These are phyloP conservation scores for Citrus maxima DNA, from an alignment of 345 rosid species.

Conservation along the genomic window DNA sequence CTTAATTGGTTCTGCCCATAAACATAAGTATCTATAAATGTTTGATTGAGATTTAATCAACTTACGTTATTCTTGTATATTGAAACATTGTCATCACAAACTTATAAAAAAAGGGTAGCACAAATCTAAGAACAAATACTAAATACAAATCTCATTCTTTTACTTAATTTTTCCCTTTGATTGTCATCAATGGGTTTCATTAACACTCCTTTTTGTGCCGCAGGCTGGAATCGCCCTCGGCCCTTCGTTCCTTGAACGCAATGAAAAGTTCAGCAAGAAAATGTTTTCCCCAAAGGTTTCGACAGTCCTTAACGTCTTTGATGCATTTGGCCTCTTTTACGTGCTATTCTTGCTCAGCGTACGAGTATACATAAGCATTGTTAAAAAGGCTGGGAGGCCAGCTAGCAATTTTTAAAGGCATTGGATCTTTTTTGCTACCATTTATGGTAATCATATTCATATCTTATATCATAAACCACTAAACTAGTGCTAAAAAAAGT, in stretches of 20 bases:
- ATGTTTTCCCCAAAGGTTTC: slow-evolving; percentile 24
- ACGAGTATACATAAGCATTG: slow-evolving; percentile 30
- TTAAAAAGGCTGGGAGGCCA: slow-evolving; percentile 29
- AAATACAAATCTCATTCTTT: too few species aligned
- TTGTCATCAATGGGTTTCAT: background rate
- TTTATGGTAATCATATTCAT: background rate
- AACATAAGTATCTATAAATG: too few species aligned
- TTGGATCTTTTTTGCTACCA: slow-evolving; percentile 29
- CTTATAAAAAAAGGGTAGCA: too few species aligned
- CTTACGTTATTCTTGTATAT: too few species aligned
- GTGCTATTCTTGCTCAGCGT: slow-evolving; percentile 30
- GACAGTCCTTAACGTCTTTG: slow-evolving; percentile 20
- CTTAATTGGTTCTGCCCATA: too few species aligned
- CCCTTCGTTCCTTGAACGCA: slow-evolving; percentile 32
- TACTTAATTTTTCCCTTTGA: too few species aligned
- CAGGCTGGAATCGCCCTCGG: slow-evolving; percentile 46
- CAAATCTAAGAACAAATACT: too few species aligned
- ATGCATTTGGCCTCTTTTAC: slow-evolving; percentile 31
- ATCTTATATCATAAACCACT: slow-evolving; percentile 11
- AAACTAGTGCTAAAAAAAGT: slow-evolving; percentile 21
- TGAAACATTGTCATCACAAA: too few species aligned
- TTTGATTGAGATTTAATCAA: too few species aligned
- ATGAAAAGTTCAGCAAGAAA: slow-evolving; percentile 11
- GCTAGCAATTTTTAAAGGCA: slow-evolving; percentile 32
- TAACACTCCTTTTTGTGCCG: background rate